Base-by-base conservation (phyloP, 2,329 filamentous ascomycete species). In the Bipolaris sorokiniana region DNA sequence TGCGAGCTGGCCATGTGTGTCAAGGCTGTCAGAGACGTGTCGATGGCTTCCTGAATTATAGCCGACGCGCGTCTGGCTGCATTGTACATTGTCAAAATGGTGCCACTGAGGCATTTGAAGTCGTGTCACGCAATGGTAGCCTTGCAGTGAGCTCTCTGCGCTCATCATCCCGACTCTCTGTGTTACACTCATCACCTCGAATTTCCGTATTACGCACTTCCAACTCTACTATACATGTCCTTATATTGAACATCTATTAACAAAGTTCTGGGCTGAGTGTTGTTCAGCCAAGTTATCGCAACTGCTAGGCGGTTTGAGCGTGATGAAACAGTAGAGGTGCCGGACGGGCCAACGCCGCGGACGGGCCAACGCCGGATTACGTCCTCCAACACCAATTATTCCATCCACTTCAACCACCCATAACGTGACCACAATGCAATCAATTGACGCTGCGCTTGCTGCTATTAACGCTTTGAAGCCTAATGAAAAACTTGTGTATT, bases 321-420 rank as follows among this genome's bases (percentile, higher is more conserved):
- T 22, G 54, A 55, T 71, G 69, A 71, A 71, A 71, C 69, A 33
- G 50, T 38, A n/a, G n/a, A n/a, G n/a, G n/a, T n/a, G n/a, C n/a
- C n/a, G n/a, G n/a, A n/a, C n/a, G n/a, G n/a, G n/a, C n/a, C n/a
- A n/a, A n/a, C n/a, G n/a, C n/a, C n/a, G n/a, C n/a, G n/a, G n/a
- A n/a, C n/a, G n/a, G n/a, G n/a, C n/a, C n/a, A n/a, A n/a, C n/a
- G n/a, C n/a, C n/a, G n/a, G n/a, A n/a, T n/a, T n/a, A n/a, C n/a
- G n/a, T n/a, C n/a, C n/a, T n/a, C n/a, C n/a, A n/a, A n/a, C n/a
- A n/a, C n/a, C n/a, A n/a, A n/a, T n/a, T n/a, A n/a, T n/a, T n/a
- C n/a, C n/a, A n/a, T n/a, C n/a, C n/a, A n/a, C n/a, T n/a, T n/a
- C n/a, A n/a, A n/a, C n/a, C n/a, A n/a, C n/a, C n/a, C n/a, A n/a